Evolutionary conservation across 768 basidiomycete genomes (phyloP).

Genomic region (Amanita jacksonii): DNA sequence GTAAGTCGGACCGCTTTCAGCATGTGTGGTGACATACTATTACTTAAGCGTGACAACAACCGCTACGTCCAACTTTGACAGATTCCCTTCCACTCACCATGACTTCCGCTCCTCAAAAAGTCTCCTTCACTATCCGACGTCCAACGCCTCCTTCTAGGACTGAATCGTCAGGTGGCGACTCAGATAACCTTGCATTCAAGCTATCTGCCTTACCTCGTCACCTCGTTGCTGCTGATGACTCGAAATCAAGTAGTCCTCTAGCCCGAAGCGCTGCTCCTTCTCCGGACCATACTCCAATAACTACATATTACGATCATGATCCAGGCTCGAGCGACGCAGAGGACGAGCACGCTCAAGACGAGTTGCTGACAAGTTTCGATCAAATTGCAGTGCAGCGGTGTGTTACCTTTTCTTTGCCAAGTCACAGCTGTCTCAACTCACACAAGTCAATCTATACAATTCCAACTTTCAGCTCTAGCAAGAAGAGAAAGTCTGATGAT

Average conservation of each 20-base stretch:
- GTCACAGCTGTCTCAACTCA: conserved; percentile 8
- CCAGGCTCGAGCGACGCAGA: conserved; percentile 55
- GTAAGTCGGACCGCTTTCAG: too few relatives aligned
- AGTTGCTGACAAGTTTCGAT: conserved; percentile 66
- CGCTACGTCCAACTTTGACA: too few relatives aligned
- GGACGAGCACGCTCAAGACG: conserved; percentile 44
- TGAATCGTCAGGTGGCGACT: conserved; percentile 54
- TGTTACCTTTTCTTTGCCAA: conserved; percentile 29
- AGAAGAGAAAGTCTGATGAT: conserved; percentile 34
- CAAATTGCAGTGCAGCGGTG: conserved; percentile 79
- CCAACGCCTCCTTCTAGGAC: conserved; percentile 63
- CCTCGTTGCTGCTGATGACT: conserved; percentile 28
- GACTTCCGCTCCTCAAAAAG: conserved; percentile 21
- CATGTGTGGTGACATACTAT: too few relatives aligned
- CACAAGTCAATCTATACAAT: conserved; percentile 34
- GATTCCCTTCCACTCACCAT: not conserved
- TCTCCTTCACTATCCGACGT: conserved; percentile 81
- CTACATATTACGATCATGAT: conserved; percentile 19
- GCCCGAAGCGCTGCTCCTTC: conserved; percentile 39
- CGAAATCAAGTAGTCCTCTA: conserved; percentile 46
- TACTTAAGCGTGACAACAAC: too few relatives aligned
- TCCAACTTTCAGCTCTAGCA: conserved; percentile 29
- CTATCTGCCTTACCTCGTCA: conserved; percentile 53
- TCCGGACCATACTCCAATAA: conserved; percentile 22
- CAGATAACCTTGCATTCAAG: conserved; percentile 47